phyloP scores from a whole-genome alignment of 257 asterid genomes.

The Solanum pimpinellifolium region DNA sequence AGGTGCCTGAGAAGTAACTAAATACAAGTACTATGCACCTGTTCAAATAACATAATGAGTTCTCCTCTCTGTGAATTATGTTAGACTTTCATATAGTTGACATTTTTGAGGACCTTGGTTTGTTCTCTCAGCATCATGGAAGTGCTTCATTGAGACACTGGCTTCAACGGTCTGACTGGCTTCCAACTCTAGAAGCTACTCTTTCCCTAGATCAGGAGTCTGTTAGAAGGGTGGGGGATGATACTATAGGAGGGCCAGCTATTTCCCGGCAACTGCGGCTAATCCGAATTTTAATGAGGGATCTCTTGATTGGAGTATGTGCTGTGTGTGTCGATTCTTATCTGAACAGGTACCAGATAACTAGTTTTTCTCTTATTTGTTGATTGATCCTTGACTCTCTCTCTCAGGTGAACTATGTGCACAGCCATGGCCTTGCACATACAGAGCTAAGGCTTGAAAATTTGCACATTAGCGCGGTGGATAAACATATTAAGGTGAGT shows the following conservation, averaged over 20 bases:
- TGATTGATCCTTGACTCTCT: neutral
- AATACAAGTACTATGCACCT: neutral
- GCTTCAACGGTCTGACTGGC: constrained; percentile 96
- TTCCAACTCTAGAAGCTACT: constrained; percentile 90
- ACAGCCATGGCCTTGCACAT: constrained; percentile 96
- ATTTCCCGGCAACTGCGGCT: constrained; percentile 77
- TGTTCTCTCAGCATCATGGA: constrained; percentile 65
- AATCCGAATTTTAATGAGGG: constrained; percentile 83
- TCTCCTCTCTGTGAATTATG: neutral
- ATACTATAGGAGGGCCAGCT: constrained; percentile 85
- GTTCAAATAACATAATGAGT: neutral
- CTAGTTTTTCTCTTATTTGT: neutral
- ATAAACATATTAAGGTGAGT: constrained; percentile 83
- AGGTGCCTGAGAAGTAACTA: neutral
- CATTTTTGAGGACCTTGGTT: neutral
- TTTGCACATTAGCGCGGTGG: constrained; percentile 85
- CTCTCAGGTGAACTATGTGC: constrained; percentile 85
- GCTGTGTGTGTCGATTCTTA: neutral
- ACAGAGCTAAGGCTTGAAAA: constrained; percentile 88
- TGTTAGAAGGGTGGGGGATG: constrained; percentile 81
- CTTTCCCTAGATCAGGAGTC: constrained; percentile 88
- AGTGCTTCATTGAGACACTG: constrained; percentile 91
- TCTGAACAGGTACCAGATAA: neutral
- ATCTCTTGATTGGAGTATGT: constrained; percentile 85
- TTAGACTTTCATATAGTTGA: neutral